Evolutionary conservation across 345 rosid genomes (phyloP).

Genomic region (Isatis tinctoria): DNA sequence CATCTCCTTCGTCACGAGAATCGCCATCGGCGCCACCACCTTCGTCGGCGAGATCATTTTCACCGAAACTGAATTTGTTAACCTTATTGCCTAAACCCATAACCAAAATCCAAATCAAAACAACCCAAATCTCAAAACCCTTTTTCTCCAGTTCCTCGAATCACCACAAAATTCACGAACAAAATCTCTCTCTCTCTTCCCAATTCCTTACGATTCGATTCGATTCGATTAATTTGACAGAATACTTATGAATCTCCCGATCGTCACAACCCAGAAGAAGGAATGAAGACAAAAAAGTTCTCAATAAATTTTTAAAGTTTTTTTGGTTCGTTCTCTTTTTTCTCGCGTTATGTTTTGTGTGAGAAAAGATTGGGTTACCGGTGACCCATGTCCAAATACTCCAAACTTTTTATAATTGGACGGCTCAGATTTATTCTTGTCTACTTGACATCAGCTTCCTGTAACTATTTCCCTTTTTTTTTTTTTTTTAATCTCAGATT

Average conservation of each 20-base stretch:
- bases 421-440: conserved; percentile 36
- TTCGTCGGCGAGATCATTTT: conserved; percentile 43
- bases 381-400: conserved; percentile 47
- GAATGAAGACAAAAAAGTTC: neutral
- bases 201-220: neutral
- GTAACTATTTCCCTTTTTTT: neutral
- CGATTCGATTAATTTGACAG: neutral
- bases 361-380: conserved; percentile 38
- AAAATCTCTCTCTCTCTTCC: neutral
- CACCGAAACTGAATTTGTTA: conserved; percentile 36
- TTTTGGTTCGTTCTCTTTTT: neutral
- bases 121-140: conserved; percentile 32
- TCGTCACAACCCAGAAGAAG: conserved; percentile 9
- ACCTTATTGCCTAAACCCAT: conserved; percentile 75
- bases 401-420: neutral
- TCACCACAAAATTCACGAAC: neutral
- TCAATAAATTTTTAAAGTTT: neutral
- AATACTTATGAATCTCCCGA: neutral
- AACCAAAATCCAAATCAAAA: conserved; percentile 20
- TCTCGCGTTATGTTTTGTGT: conserved; percentile 18
- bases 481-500: neutral
- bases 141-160: neutral
- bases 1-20: conserved; percentile 40
- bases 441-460: conserved; percentile 31
- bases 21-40: conserved; percentile 51